Conservation (phyloP, 139 green algal species). For the Chlamydomonas urium region DNA sequence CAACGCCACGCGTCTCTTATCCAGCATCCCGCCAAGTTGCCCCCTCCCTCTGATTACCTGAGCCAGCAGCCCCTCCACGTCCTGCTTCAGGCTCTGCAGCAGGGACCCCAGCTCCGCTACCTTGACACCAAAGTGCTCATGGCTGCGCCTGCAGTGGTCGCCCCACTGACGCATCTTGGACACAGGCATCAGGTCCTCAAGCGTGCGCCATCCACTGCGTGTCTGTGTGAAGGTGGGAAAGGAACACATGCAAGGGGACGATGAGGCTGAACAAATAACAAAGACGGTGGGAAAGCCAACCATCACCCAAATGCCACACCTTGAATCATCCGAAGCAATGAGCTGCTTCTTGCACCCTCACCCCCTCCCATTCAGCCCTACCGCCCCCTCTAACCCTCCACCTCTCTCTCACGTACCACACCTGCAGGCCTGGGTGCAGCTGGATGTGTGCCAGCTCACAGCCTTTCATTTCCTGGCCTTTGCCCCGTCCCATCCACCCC, state of each 20-base stretch:
- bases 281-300: too few species aligned
- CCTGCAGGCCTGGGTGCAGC: slow-evolving; percentile 51
- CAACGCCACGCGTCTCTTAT: not conserved
- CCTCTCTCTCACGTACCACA: too few species aligned
- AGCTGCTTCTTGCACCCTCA: too few species aligned
- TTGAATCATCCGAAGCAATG: too few species aligned
- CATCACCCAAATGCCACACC: too few species aligned
- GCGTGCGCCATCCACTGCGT: slow-evolving; percentile 7
- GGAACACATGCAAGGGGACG: too few species aligned
- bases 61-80: slow-evolving; percentile 85
- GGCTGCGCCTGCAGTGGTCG: slow-evolving; percentile 50
- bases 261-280: too few species aligned
- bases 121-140: slow-evolving; percentile 59
- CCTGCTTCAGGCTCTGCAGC: slow-evolving; percentile 58
- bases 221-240: too few species aligned
- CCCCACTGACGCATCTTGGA: slow-evolving; percentile 60
- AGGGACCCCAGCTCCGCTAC: slow-evolving; percentile 66
- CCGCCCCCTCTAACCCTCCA: too few species aligned
- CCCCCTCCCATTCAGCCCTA: too few species aligned
- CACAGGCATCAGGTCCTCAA: slow-evolving; percentile 64
- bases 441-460: slow-evolving; percentile 47
- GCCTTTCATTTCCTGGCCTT: too few species aligned
- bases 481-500: too few species aligned
- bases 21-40: not conserved
- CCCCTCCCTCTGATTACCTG: slow-evolving; percentile 19